Evolutionary conservation across 2,329 filamentous ascomycete species (phyloP).

Genomic region (Mycosphaerella sp.): DNA sequence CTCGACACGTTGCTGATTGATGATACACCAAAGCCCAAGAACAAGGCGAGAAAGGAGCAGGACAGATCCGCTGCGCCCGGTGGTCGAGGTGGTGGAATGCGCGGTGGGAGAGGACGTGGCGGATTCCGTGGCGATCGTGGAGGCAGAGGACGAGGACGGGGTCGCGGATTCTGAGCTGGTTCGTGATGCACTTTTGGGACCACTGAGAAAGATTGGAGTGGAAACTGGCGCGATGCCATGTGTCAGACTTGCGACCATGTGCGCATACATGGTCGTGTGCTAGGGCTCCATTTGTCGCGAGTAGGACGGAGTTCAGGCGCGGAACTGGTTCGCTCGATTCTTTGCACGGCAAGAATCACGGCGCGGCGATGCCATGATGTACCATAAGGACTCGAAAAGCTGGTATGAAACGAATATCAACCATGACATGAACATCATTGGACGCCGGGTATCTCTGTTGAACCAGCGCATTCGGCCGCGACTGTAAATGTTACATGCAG

Average conservation of each 20-base stretch:
- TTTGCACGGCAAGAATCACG: neutral
- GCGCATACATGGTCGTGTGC: neutral
- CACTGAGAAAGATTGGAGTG: neutral
- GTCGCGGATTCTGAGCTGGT: constrained; percentile 18
- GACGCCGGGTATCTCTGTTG: neutral
- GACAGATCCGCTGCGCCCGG: constrained; percentile 41
- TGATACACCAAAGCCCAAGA: constrained; percentile 97
- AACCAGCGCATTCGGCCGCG: neutral
- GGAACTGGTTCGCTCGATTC: neutral
- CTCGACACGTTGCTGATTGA: constrained; percentile 94
- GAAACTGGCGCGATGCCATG: neutral
- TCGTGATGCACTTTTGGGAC: no score
- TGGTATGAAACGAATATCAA: neutral
- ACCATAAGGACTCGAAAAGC: neutral
- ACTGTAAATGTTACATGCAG: no score
- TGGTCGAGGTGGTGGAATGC: constrained; percentile 43
- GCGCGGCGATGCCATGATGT: neutral
- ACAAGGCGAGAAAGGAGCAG: constrained; percentile 92
- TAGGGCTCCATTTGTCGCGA: neutral
- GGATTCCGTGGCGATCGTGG: constrained; percentile 34
- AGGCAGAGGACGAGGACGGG: constrained; percentile 29
- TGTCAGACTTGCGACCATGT: neutral
- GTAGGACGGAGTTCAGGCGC: constrained; percentile 1
- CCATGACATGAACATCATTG: neutral
- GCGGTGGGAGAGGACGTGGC: constrained; percentile 40